Evolutionary conservation across 176 grass and related monocot genomes (phyloP), one percentile per base, ranked within the genome.

Genomic region (Eleusine indica): DNA sequence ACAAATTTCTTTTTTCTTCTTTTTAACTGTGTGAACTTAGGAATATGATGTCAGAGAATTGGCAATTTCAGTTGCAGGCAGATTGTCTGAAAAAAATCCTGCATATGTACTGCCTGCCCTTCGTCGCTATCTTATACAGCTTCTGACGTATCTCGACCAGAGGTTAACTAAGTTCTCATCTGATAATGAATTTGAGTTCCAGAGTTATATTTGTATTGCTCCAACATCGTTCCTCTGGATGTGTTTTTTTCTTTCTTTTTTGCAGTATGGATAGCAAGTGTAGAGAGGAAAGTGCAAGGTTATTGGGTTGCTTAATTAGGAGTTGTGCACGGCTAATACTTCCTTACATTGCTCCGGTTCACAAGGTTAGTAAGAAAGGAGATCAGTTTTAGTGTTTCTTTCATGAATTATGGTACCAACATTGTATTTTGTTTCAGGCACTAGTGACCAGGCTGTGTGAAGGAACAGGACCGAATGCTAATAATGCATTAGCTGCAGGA

Each of bases 21-120:
- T 60, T 42, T 82, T 80, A 60, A 18, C 80, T 72, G 14, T 88
- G 40, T 82, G 48, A 66, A 69, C 68, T 88, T 88, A 98, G 96
- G 96, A 98, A 53, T 95, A 93, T 90, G 85, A 85, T 66, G 91
- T 98, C 29, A 90, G 96, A 83, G 96, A 91, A 82, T 87, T 98
- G 81, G 93, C 92, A 66, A 98, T 98, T 85, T 95, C 89, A 35
- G 87, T 98, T 84, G 85, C 93, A 62, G 93, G 96, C 66, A 91
- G 96, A 88, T 87, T 98, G 76, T 98, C 96, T 83, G 96, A 98
- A 90, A 98, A 94, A 74, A 98, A 98, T 75, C 96, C 96, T 71
- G 96, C 96, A 80, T 98, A 98, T 87, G 93, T 98, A 82, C 82
- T 98, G 66, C 96, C 96, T 68, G 93, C 96, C 42, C 93, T 98